phyloP scores from a whole-genome alignment of 176 grass and related monocot species.

The Poa pratensis region DNA sequence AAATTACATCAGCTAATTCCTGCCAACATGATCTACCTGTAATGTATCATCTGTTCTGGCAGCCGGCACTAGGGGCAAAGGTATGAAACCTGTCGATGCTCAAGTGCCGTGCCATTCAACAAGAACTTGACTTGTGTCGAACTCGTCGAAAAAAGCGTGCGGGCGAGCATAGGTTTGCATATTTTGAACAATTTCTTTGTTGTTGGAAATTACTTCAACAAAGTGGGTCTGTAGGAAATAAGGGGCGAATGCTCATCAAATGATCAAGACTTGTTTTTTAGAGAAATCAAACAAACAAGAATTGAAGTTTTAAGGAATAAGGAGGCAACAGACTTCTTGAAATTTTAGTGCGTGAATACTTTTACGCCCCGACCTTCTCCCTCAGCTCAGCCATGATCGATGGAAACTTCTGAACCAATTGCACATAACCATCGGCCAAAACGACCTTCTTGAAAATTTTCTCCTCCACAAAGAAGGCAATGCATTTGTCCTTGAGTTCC shows the following conservation, averaged over 20 bases:
- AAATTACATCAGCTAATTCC: too few relatives aligned
- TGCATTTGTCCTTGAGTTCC: constrained; percentile 55
- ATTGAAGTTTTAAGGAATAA: too few relatives aligned
- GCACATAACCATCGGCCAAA: constrained; percentile 14
- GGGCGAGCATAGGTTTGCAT: too few relatives aligned
- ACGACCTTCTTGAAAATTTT: constrained; percentile 47
- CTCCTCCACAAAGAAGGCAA: constrained; percentile 43
- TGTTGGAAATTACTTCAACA: too few relatives aligned
- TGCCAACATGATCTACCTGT: too few relatives aligned
- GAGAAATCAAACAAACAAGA: too few relatives aligned
- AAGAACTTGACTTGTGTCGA: background rate
- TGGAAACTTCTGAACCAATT: background rate
- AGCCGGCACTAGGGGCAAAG: background rate
- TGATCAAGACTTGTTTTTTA: too few relatives aligned
- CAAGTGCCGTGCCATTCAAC: background rate
- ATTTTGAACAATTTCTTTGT: too few relatives aligned
- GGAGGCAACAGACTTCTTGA: too few relatives aligned
- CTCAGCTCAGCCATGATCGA: background rate
- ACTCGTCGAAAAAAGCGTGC: background rate
- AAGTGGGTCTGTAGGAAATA: too few relatives aligned
- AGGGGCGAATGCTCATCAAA: too few relatives aligned
- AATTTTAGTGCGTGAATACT: too few relatives aligned
- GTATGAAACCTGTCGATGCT: background rate
- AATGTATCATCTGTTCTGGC: background rate
- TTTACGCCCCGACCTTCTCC: background rate